Percentiles rank a stretch among this genome's conserved stretches.
phyloP scores from a whole-genome alignment of 2,329 filamentous ascomycete species.

The Penicillium corylophilum region DNA sequence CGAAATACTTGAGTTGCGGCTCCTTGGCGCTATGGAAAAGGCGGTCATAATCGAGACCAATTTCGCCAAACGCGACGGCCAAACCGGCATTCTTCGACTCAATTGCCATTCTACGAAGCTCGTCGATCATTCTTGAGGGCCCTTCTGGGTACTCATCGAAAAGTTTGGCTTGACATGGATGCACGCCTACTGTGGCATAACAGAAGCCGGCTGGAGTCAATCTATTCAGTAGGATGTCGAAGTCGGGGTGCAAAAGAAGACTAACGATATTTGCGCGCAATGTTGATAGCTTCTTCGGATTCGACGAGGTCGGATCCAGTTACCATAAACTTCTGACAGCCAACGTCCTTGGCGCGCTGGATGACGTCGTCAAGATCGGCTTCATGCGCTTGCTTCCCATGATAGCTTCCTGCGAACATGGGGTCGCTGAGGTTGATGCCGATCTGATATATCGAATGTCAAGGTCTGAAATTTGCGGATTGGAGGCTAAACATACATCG shows the following conservation, averaged over 20 bases:
- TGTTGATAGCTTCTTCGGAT: constrained; percentile 69
- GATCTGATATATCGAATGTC: constrained; percentile 51
- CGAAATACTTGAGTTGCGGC: constrained; percentile 81
- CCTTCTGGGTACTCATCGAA: constrained; percentile 63
- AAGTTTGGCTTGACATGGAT: constrained; percentile 81
- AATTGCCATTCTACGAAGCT: constrained; percentile 64
- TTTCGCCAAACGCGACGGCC: constrained; percentile 84
- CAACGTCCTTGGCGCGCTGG: constrained; percentile 71
- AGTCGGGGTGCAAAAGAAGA: constrained; percentile 14
- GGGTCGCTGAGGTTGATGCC: constrained; percentile 96
- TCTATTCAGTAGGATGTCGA: not conserved
- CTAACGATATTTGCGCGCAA: constrained; percentile 73
- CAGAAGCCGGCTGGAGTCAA: constrained; percentile 66
- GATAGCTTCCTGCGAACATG: constrained; percentile 81
- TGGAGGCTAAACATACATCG: constrained; percentile 39
- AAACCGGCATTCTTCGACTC: constrained; percentile 58
- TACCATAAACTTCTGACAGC: constrained; percentile 86
- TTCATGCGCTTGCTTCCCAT: constrained; percentile 66
- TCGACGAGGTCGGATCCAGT: constrained; percentile 86
- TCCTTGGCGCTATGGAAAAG: constrained; percentile 77
- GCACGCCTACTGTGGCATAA: constrained; percentile 89
- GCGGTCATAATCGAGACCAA: constrained; percentile 94
- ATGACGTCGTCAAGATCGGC: constrained; percentile 63
- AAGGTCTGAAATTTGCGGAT: not conserved
- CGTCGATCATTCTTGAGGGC: constrained; percentile 48